A percentile compares a stretch with the other conserved stretches of the same genome.
Conservation (phyloP, 805 yeast genomes). For the Lachancea dasiensis region DNA sequence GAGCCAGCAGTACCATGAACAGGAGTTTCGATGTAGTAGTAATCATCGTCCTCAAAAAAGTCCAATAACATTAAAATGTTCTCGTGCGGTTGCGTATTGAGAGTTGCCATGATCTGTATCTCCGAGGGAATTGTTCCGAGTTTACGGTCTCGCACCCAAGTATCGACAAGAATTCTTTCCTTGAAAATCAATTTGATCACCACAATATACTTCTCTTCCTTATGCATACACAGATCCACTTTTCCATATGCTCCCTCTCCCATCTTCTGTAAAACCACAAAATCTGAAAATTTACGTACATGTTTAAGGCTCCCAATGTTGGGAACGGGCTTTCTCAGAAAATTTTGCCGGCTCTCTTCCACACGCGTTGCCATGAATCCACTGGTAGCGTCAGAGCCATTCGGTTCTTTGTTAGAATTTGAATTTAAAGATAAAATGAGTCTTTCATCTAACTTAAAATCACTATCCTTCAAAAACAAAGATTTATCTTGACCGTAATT, state of each 20-base stretch:
- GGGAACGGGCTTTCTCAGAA: slow-evolving; percentile 19
- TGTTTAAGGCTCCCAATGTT: slow-evolving; percentile 64
- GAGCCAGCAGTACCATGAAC: slow-evolving; percentile 88
- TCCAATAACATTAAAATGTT: slow-evolving; percentile 81
- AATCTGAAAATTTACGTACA: slow-evolving; percentile 66
- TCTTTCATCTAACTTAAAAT: slow-evolving; percentile 29
- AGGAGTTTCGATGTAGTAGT: slow-evolving; percentile 86
- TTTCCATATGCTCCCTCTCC: slow-evolving; percentile 98
- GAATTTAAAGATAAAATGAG: slow-evolving; percentile 30
- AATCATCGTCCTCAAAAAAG: slow-evolving; percentile 86
- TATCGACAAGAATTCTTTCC: slow-evolving; percentile 88
- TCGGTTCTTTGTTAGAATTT: slow-evolving; percentile 13
- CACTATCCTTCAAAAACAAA: slow-evolving; percentile 31
- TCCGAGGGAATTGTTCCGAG: slow-evolving; percentile 96
- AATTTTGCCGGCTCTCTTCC: too few species aligned
- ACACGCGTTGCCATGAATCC: slow-evolving; percentile 2
- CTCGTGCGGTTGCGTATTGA: slow-evolving; percentile 74
- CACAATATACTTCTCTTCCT: slow-evolving; percentile 56
- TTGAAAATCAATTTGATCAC: slow-evolving; percentile 87
- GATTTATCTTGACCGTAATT: slow-evolving; percentile 29
- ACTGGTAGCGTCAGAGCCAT: slow-evolving; percentile 7
- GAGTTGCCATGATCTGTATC: slow-evolving; percentile 84
- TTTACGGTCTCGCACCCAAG: slow-evolving; percentile 91
- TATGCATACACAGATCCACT: slow-evolving; percentile 73
- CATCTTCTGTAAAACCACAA: slow-evolving; percentile 63